Percentiles rank a stretch among this genome's conserved stretches.
Conservation (phyloP, 441 rosid genomes). For the Adansonia gregorii region DNA sequence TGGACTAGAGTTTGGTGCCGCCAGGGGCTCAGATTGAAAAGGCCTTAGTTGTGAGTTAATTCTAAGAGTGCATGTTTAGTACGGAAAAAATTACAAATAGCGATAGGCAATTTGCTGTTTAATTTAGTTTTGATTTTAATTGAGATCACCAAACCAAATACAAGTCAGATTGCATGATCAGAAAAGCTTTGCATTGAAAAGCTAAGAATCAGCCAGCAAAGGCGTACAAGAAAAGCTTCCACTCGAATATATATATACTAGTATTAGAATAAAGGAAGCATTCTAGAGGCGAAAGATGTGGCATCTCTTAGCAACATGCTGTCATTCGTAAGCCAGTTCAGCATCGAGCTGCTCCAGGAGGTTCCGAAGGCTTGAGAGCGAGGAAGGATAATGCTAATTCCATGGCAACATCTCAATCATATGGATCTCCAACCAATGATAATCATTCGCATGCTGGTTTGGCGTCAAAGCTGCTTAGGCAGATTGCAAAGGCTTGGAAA, state of each 20-base stretch:
- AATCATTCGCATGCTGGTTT: conserved; percentile 88
- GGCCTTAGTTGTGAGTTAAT: neutral
- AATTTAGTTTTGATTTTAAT: conserved; percentile 19
- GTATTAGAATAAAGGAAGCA: conserved; percentile 28
- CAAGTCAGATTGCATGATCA: conserved; percentile 29
- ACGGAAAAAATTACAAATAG: neutral
- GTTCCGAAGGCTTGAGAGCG: conserved; percentile 71
- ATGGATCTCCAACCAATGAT: neutral
- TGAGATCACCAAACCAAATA: conserved; percentile 20
- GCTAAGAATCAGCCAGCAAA: conserved; percentile 23
- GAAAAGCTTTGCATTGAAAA: neutral
- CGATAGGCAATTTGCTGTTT: conserved; percentile 12
- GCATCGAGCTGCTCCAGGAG: conserved; percentile 82
- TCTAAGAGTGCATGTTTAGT: neutral
- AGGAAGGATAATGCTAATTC: conserved; percentile 70
- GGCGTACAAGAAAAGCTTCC: conserved; percentile 23
- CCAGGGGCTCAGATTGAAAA: no score
- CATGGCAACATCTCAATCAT: conserved; percentile 41
- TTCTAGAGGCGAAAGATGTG: conserved; percentile 1
- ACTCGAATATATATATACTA: conserved; percentile 9
- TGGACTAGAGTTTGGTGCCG: no score
- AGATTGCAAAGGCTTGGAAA: conserved; percentile 85
- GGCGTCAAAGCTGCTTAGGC: conserved; percentile 93
- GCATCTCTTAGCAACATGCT: neutral
- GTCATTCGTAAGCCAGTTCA: conserved; percentile 76